These are phyloP conservation scores for Beta vulgaris DNA, from an alignment of 148 eudicot genomes.

Conservation along the genomic window DNA sequence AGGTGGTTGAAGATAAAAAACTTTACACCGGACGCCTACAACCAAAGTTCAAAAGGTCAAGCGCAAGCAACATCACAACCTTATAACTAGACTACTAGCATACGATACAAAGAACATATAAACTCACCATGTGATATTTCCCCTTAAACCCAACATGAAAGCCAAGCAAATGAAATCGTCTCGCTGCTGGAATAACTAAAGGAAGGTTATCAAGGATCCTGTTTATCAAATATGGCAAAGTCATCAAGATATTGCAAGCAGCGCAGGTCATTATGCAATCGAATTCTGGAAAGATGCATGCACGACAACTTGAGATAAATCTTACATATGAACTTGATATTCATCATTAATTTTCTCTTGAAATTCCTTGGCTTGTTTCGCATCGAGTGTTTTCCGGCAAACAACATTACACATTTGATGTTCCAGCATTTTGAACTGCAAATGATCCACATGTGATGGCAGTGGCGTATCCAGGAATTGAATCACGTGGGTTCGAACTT, in stretches of 20 bases:
- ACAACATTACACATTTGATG: constrained; percentile 47
- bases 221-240: constrained; percentile 3
- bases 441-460: not conserved
- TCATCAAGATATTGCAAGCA: not conserved
- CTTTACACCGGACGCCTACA: constrained; percentile 37
- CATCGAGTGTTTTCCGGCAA: constrained; percentile 45
- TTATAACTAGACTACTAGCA: not conserved
- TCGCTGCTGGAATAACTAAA: constrained; percentile 49
- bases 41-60: constrained; percentile 19
- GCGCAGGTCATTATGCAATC: not conserved
- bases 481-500: too few species aligned
- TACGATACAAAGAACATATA: not conserved
- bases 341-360: constrained; percentile 57
- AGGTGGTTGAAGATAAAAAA: constrained; percentile 45
- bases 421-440: constrained; percentile 56
- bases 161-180: constrained; percentile 51
- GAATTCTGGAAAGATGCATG: not conserved
- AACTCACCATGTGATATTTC: constrained; percentile 46
- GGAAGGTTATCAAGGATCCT: constrained; percentile 67
- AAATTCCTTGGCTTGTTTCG: constrained; percentile 50
- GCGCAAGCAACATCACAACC: not conserved
- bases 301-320: not conserved
- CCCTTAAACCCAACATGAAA: constrained; percentile 54
- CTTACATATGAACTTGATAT: constrained; percentile 50
- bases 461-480: too few species aligned